Percentiles rank a stretch among this genome's conserved stretches.
These are phyloP conservation scores for Coniochaeta pulveracea DNA, from an alignment of 2,329 filamentous ascomycete genomes.

Conservation along the genomic window DNA sequence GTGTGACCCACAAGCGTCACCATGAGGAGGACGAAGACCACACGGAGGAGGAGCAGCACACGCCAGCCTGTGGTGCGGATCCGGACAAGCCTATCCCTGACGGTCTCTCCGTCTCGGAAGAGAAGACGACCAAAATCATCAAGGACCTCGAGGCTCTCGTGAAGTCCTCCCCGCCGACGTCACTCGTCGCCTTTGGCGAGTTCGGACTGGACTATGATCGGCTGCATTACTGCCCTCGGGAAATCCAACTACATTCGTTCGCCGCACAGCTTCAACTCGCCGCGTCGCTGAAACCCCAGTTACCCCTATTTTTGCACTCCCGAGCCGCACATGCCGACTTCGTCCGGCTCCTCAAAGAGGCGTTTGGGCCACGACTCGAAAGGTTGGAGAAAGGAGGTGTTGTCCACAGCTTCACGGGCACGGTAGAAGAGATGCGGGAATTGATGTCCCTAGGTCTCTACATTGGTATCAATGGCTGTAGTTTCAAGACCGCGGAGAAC, in stretches of 20 bases:
- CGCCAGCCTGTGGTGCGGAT: slow-evolving; percentile 42
- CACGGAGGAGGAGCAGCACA: slow-evolving; percentile 31
- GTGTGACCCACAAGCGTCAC: slow-evolving; percentile 33
- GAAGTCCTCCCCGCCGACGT: slow-evolving; percentile 35
- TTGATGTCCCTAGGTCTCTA: slow-evolving; percentile 73
- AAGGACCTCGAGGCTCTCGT: slow-evolving; percentile 54
- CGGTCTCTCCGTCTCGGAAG: slow-evolving; percentile 28
- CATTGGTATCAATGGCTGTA: slow-evolving; percentile 94
- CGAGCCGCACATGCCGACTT: slow-evolving; percentile 82
- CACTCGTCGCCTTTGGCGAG: slow-evolving; percentile 78
- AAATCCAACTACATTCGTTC: slow-evolving; percentile 77
- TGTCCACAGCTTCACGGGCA: slow-evolving; percentile 93
- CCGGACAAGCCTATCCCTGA: slow-evolving; percentile 34
- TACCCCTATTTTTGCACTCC: slow-evolving; percentile 88
- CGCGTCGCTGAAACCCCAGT: slow-evolving; percentile 52
- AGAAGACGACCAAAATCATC: slow-evolving; percentile 38
- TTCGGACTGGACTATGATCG: slow-evolving; percentile 96
- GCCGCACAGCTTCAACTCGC: slow-evolving; percentile 71
- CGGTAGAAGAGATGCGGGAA: slow-evolving; percentile 69
- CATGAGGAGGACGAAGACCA: slow-evolving; percentile 25
- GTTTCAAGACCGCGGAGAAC: slow-evolving; percentile 89
- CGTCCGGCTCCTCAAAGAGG: slow-evolving; percentile 52
- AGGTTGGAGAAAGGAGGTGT: slow-evolving; percentile 64
- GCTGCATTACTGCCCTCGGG: slow-evolving; percentile 67
- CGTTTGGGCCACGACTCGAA: slow-evolving; percentile 47